Evolutionary conservation across 371 early-diverging fungal species (phyloP).

Genomic region (Circinella minor): DNA sequence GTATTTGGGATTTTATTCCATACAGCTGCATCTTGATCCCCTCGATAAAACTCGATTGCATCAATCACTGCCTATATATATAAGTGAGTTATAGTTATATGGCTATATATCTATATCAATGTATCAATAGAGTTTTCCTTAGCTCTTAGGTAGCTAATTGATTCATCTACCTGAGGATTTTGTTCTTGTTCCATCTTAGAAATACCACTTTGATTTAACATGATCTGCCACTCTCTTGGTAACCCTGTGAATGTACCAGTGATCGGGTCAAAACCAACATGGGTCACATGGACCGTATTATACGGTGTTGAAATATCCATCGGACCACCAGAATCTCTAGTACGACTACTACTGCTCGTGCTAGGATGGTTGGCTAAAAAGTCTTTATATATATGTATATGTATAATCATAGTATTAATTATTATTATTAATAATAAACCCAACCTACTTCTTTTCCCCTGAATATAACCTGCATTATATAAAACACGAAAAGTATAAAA

Average conservation of each 20-base stretch:
- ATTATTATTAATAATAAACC: too few species aligned
- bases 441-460: neutral
- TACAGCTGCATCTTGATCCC: constrained; percentile 69
- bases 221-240: constrained; percentile 91
- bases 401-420: too few species aligned
- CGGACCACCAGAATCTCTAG: neutral
- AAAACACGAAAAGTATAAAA: neutral
- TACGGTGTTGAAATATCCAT: constrained; percentile 89
- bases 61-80: constrained; percentile 80
- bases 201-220: constrained; percentile 91
- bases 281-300: constrained; percentile 95
- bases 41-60: constrained; percentile 90
- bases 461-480: neutral
- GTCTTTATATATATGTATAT: neutral
- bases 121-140: too few species aligned
- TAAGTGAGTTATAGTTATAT: neutral
- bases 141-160: too few species aligned
- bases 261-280: constrained; percentile 88
- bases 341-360: neutral
- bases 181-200: constrained; percentile 92
- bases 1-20: constrained; percentile 87
- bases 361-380: constrained; percentile 10
- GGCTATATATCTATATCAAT: too few species aligned
- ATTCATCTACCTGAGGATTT: constrained; percentile 78
- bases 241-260: constrained; percentile 93